A percentile compares a stretch with the other conserved stretches of the same genome.
Evolutionary conservation across 768 basidiomycete genomes (phyloP).

Genomic region (Sporobolomyces pararoseus): DNA sequence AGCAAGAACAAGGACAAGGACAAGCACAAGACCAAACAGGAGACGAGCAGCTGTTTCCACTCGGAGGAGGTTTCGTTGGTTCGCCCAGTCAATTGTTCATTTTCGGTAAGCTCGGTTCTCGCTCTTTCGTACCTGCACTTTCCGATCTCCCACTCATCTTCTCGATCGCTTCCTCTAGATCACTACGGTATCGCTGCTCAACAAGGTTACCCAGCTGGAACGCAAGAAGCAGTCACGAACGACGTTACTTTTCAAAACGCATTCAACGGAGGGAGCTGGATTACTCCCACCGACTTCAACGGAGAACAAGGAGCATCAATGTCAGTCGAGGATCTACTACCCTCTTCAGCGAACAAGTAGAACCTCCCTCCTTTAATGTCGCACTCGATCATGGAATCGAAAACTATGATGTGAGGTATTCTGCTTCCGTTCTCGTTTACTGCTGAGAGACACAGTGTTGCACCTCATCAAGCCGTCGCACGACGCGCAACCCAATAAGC

Average conservation of each 20-base stretch:
- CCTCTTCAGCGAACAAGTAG: too few species aligned
- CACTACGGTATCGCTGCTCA: conserved; percentile 8
- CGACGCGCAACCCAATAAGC: too few species aligned
- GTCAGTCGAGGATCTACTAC: too few species aligned
- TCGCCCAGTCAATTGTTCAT: conserved; percentile 21
- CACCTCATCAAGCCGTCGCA: too few species aligned
- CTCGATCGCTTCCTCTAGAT: conserved; percentile 4
- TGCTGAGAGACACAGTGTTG: too few species aligned
- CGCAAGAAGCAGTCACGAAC: not conserved
- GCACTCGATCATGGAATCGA: too few species aligned
- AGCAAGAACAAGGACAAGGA: not conserved
- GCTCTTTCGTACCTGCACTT: not conserved
- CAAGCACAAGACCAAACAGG: not conserved
- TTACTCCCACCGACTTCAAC: not conserved
- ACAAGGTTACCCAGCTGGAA: conserved; percentile 6
- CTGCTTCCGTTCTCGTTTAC: too few species aligned
- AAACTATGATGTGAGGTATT: too few species aligned
- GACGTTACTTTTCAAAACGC: conserved; percentile 6
- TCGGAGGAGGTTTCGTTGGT: not conserved
- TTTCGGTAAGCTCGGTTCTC: conserved; percentile 15
- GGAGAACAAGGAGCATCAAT: too few species aligned
- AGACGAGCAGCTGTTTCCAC: not conserved
- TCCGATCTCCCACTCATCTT: too few species aligned
- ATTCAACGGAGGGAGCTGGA: conserved; percentile 22
- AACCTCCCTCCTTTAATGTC: too few species aligned